Evolutionary conservation across 257 asterid genomes (phyloP), one percentile per base, ranked within the genome.

Genomic region (Przewalskia tangutica): DNA sequence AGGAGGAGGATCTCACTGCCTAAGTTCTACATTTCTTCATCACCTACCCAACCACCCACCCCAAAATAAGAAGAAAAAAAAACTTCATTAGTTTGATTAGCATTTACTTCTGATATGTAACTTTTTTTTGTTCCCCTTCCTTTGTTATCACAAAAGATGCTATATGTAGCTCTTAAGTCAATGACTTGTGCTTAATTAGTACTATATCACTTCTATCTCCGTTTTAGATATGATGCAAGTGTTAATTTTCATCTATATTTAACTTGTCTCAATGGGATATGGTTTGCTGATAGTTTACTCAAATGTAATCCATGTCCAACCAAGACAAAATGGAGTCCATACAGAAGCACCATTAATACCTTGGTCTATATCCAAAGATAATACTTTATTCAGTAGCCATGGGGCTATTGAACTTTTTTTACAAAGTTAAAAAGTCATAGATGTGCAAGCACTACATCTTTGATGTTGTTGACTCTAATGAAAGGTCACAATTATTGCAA

Each of bases 1-100:
- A 91, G 90, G 98, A 95, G 86, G 95, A 85, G n/a, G 95, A 82
- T 4, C 89, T 92, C 78, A 59, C 84, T 18, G 89, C 12, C 40
- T 81, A 9, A 78, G 54, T 16, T 16, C 32, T 36, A 67, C 50
- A 44, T 38, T 17, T 38, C 8, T 56, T 56, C 63, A 56, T 56
- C 63, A 56, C 63, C 27, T n/a, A 17, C 10, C 27, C 2, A 11
- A 23, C 18, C 73, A 34, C 42, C 18, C 67, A 8, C 9, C 8
- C 62, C 23, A 56, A 56, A 56, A 56, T 65, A 13, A 34, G 34
- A 65, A 27, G 12, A 13, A 36, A 65, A 38, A 9, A 11, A 59
- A 10, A 5, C 12, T 13, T 81, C 20, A 9, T 23, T 7, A 7
- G 42, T 62, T 62, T 48, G 59, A 46, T 71, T 40, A 71, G 78